Evolutionary conservation across 2,329 filamentous ascomycete genomes (phyloP).

Genomic region (Cadophora gregata): DNA sequence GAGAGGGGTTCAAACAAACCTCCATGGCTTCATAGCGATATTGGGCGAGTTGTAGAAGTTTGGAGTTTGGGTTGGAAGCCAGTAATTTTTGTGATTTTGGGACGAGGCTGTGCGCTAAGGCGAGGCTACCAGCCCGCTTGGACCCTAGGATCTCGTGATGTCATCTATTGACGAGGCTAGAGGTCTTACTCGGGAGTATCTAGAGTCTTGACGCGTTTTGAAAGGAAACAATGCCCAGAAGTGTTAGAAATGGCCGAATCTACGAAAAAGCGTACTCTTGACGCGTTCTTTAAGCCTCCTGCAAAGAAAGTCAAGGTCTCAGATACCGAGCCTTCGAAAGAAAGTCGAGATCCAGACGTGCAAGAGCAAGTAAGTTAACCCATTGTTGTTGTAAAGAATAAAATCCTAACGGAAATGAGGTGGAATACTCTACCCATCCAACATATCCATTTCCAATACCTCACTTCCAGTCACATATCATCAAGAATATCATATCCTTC

Average conservation of each 20-base stretch:
- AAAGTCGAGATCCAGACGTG: neutral
- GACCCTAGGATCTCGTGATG: conserved; percentile 21
- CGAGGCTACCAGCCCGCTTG: conserved; percentile 8
- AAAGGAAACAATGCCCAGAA: neutral
- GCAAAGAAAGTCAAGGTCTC: conserved; percentile 48
- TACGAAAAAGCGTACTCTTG: conserved; percentile 66
- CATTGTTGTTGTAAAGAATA: neutral
- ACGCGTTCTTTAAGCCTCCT: conserved; percentile 68
- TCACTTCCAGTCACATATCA: conserved; percentile 49
- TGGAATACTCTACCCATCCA: conserved; percentile 47
- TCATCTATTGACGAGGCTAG: conserved; percentile 24
- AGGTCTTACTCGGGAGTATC: too few relatives aligned
- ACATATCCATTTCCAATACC: conserved; percentile 59
- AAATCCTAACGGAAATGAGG: conserved; percentile 23
- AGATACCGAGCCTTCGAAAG: conserved; percentile 17
- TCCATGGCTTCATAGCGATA: conserved; percentile 39
- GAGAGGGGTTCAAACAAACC: conserved; percentile 25
- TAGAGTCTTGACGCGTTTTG: neutral
- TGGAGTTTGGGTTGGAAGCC: neutral
- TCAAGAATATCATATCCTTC: conserved; percentile 49
- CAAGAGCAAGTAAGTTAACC: conserved; percentile 23
- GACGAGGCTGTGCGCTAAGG: conserved; percentile 26
- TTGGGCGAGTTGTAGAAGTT: conserved; percentile 21
- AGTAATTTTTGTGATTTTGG: conserved; percentile 18
- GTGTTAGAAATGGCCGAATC: conserved; percentile 39